A percentile compares a stretch with the other conserved stretches of the same genome.
Conservation (phyloP, 331 rosid genomes). For the Saraca asoca region DNA sequence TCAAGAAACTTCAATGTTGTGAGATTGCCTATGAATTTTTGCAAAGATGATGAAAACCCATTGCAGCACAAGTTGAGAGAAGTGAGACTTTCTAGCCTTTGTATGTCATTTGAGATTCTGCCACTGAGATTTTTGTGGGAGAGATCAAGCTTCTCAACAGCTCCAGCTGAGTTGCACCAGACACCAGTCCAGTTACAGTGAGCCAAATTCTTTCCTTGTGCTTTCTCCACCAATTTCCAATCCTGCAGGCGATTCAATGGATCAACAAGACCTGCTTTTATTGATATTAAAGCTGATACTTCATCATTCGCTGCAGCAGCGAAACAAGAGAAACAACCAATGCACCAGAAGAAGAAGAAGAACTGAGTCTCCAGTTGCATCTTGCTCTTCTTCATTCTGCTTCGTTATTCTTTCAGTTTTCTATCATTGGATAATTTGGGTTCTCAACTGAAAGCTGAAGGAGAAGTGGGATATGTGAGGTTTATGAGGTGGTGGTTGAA, state of each 20-base stretch:
- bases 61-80: slow-evolving; percentile 75
- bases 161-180: slow-evolving; percentile 62
- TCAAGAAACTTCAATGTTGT: slow-evolving; percentile 60
- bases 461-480: slow-evolving; percentile 33
- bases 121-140: slow-evolving; percentile 91
- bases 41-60: slow-evolving; percentile 68
- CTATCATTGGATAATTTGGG: slow-evolving; percentile 49
- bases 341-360: slow-evolving; percentile 41
- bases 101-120: slow-evolving; percentile 57
- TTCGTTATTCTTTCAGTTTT: slow-evolving; percentile 31
- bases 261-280: slow-evolving; percentile 68
- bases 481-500: slow-evolving; percentile 40
- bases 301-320: slow-evolving; percentile 45
- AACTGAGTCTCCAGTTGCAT: slow-evolving; percentile 46
- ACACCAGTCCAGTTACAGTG: slow-evolving; percentile 83
- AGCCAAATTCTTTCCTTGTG: slow-evolving; percentile 32
- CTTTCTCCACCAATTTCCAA: slow-evolving; percentile 58
- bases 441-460: slow-evolving; percentile 29
- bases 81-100: slow-evolving; percentile 49
- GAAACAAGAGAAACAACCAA: slow-evolving; percentile 24
- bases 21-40: slow-evolving; percentile 65
- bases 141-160: slow-evolving; percentile 67
- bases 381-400: slow-evolving; percentile 42
- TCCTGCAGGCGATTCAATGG: slow-evolving; percentile 53
- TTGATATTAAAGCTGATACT: slow-evolving; percentile 61